Evolutionary conservation across 768 basidiomycete genomes (phyloP), one percentile per base, ranked within the genome.

Genomic region (Fomitopsis pulvina): DNA sequence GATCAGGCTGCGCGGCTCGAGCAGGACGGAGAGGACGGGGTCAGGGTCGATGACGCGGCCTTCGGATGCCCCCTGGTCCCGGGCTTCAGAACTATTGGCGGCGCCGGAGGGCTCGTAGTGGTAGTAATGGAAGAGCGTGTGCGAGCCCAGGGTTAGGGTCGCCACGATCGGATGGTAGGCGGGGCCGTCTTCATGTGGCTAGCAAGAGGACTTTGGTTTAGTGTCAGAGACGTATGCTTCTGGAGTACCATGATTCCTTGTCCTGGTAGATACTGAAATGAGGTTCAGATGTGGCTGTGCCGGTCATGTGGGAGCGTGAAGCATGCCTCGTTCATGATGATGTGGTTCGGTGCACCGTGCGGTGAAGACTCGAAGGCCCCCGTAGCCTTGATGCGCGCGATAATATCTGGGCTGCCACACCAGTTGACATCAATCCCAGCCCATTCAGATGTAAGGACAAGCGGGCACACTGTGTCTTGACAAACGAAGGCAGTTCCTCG

Each of bases 231-330:
- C n/a, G n/a, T n/a, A n/a, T n/a, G n/a, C n/a, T n/a, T n/a, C n/a
- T n/a, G n/a, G n/a, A n/a, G 71, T 64, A 92, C 92, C 79, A 93
- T 87, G 52, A 98, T 97, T 10, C 95, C 94, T 70, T 96, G 92
- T 1, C 88, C 90, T 7, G 91, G 78, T 16, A 81, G 75, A 66
- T 97, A 97, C 82, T 88, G 58, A 4, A 28, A 3, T n/a, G n/a
- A n/a, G n/a, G n/a, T n/a, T n/a, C n/a, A n/a, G 22, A 42, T 41
- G 51, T 43, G 25, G 47, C 8, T n/a, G 11, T 47, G 37, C 51
- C 38, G 25, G 44, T 41, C 47, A 30, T 54, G 7, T 34, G 37
- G 39, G 41, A 46, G 39, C 49, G 43, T 49, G 27, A 4, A 21
- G 57, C 70, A 52, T 55, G 83, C 85, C 73, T 95, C 89, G 63